Percentiles rank a stretch among this genome's conserved stretches.
Conservation (phyloP, 768 basidiomycete genomes). For the Russula abietina region DNA sequence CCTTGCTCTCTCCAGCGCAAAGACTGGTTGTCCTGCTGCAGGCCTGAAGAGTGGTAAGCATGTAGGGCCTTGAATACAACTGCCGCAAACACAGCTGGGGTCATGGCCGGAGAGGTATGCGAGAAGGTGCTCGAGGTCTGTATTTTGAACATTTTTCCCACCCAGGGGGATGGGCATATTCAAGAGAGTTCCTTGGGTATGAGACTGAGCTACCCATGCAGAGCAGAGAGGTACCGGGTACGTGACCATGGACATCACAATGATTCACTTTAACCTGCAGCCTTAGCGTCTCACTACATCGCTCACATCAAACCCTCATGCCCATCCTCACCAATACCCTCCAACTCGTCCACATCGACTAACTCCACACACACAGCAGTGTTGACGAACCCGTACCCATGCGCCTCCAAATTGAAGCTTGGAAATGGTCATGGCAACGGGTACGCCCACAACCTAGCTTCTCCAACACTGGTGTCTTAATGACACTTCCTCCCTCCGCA, state of each 20-base stretch:
- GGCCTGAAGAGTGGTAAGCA: constrained; percentile 76
- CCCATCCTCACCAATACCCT: constrained; percentile 22
- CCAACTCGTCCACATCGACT: constrained; percentile 19
- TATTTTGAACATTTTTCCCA: constrained; percentile 64
- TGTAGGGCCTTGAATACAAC: constrained; percentile 38
- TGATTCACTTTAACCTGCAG: constrained; percentile 23
- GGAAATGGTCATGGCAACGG: background rate
- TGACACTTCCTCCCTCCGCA: constrained; percentile 4
- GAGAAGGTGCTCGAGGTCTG: constrained; percentile 73
- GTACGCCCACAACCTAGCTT: background rate
- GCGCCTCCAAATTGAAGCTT: background rate
- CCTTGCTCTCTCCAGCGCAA: constrained; percentile 63
- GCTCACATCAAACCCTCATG: constrained; percentile 23
- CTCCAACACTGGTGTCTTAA: constrained; percentile 9
- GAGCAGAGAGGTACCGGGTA: constrained; percentile 54
- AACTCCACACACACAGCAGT: constrained; percentile 25
- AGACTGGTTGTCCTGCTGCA: constrained; percentile 52
- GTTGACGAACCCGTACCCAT: constrained; percentile 15
- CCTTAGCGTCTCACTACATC: constrained; percentile 13
- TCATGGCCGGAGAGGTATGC: constrained; percentile 47
- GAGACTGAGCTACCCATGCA: constrained; percentile 53
- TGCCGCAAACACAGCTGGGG: constrained; percentile 8
- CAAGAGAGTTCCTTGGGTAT: constrained; percentile 65
- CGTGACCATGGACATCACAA: constrained; percentile 7
- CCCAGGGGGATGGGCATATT: constrained; percentile 76